Evolutionary conservation across 129 eudicot genomes (phyloP).

Genomic region (Silybum marianum): DNA sequence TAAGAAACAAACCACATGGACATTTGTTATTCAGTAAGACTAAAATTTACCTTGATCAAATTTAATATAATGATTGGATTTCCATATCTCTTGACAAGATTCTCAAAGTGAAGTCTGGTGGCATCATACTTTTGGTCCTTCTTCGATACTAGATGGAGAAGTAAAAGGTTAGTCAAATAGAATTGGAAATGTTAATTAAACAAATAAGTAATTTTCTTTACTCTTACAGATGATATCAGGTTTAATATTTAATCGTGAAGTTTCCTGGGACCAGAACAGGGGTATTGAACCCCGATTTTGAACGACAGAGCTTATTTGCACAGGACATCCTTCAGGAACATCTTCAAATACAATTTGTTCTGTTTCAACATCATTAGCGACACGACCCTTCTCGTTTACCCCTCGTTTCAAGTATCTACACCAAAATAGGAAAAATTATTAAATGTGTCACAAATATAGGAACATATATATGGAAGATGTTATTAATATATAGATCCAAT

Average conservation of each 20-base stretch:
- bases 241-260: conserved; percentile 79
- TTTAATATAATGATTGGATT: conserved; percentile 90
- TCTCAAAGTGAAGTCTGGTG: conserved; percentile 87
- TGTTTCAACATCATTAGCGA: conserved; percentile 98
- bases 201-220: not conserved
- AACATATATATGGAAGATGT: not conserved
- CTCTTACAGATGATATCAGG: conserved; percentile 86
- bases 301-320: conserved; percentile 83
- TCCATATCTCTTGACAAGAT: conserved; percentile 89
- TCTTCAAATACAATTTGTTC: conserved; percentile 96
- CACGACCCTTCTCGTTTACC: conserved; percentile 92
- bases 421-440: conserved; percentile 5
- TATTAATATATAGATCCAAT: too few relatives aligned
- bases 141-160: conserved; percentile 63
- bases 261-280: conserved; percentile 98
- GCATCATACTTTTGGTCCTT: conserved; percentile 77
- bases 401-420: conserved; percentile 89
- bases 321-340: conserved; percentile 54
- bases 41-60: conserved; percentile 71
- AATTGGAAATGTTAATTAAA: not conserved
- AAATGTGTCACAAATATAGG: not conserved
- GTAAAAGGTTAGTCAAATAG: conserved; percentile 7
- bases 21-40: conserved; percentile 4
- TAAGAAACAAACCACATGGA: not conserved
- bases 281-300: conserved; percentile 98